Percentiles rank a stretch among this genome's conserved stretches.
phyloP scores from a whole-genome alignment of 2,329 filamentous ascomycete genomes.

The Phaeosphaeriaceae sp. region DNA sequence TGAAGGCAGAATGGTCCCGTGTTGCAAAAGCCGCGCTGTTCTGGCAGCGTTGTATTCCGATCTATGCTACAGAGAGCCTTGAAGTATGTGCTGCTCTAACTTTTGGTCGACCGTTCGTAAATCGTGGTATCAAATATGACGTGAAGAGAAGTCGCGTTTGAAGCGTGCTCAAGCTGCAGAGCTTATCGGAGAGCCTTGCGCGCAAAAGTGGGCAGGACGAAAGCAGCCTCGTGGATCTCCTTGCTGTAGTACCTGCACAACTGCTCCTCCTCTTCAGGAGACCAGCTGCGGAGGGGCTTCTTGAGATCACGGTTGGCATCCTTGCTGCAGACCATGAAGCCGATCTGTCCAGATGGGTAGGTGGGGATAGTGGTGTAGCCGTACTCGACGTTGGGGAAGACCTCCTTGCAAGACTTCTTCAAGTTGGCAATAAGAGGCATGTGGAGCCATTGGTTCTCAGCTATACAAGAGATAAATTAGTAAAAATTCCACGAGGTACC shows the following conservation, averaged over 20 bases:
- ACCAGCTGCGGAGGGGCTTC: conserved; percentile 83
- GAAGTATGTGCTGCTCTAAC: conserved; percentile 11
- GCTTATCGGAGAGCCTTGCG: conserved; percentile 69
- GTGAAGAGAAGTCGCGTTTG: conserved; percentile 15
- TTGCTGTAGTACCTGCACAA: conserved; percentile 97
- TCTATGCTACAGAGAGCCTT: background rate
- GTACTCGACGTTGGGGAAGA: conserved; percentile 98
- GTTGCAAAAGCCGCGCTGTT: background rate
- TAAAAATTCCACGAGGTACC: conserved; percentile 22
- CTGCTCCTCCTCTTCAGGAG: conserved; percentile 87
- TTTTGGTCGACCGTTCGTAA: conserved; percentile 34
- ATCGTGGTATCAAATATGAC: conserved; percentile 44
- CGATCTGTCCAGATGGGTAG: conserved; percentile 98
- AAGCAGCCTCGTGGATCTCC: conserved; percentile 94
- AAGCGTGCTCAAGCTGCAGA: conserved; percentile 4
- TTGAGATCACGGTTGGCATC: conserved; percentile 83
- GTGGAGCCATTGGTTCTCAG: conserved; percentile 99
- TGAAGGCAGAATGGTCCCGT: background rate
- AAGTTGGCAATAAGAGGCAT: conserved; percentile 91
- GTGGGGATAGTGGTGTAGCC: conserved; percentile 99
- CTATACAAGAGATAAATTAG: conserved; percentile 58
- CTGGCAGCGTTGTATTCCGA: background rate
- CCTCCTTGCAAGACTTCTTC: conserved; percentile 93
- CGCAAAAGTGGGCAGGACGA: conserved; percentile 92
- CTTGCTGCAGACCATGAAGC: conserved; percentile 99